Evolutionary conservation across 768 basidiomycete genomes (phyloP), one percentile per base, ranked within the genome.

Genomic region (Leccinum rimulosum): DNA sequence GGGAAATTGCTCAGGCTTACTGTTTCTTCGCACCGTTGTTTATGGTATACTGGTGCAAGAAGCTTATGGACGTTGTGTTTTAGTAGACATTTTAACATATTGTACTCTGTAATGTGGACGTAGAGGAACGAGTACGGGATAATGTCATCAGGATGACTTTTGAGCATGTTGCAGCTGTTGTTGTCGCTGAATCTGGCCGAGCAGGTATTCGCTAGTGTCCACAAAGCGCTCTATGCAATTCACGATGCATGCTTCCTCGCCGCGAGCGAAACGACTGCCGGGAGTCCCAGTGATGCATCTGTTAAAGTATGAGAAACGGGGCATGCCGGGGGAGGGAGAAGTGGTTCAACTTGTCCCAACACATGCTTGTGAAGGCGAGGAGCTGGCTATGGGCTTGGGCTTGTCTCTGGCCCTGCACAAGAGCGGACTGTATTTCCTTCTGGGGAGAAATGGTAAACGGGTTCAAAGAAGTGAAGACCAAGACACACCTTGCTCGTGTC

Each of bases 201-300:
- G 87, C 79, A 98, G 82, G 76, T 84, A 91, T 45, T 93, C 73
- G 68, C 86, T 89, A 38, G 87, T 84, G 76, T 98, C 95, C 66
- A 98, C 77, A 77, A 97, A 98, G 58, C 95, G 81, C 58, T 92
- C 91, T 52, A 96, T 93, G 69, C 95, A 97, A 75, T 95, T 95
- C 55, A 81, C 77, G 52, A 98, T 81, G 71, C 95, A 98, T 56
- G 77, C 79, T 66, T 89, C 85, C 75, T 98, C 95, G 43, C 82
- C 76, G 52, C 87, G 79, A 22, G 91, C 88, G 73, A 96, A 94
- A 30, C 84, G 78, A 12, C 84, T 88, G 9, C 88, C 88, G 12
- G 91, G 89, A 17, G 84, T 84, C 50, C 91, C 82, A 1, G 89
- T 88, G 54, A 95, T 80, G 70, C 94, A 96, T 72, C 93, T 94